Evolutionary conservation across 2,329 filamentous ascomycete species (phyloP).

Genomic region (Teratosphaeria destructans): DNA sequence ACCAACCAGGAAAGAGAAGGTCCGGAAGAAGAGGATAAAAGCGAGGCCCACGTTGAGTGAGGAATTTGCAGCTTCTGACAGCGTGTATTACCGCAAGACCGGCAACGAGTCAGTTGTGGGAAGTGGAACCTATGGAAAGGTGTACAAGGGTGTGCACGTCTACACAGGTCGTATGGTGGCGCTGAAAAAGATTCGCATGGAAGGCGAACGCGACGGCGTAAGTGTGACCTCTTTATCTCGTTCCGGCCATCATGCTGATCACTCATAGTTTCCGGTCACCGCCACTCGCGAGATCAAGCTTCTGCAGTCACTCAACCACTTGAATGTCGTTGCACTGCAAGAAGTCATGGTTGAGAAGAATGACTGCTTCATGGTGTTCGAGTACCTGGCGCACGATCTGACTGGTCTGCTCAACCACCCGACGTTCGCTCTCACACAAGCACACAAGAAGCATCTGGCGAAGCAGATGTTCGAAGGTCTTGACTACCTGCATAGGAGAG

Average conservation of each 20-base stretch:
- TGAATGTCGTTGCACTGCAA: conserved; percentile 70
- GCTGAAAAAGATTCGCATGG: conserved; percentile 86
- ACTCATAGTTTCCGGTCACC: conserved; percentile 62
- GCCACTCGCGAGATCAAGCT: conserved; percentile 86
- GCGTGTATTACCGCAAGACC: conserved; percentile 87
- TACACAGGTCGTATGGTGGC: conserved; percentile 77
- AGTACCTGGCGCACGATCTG: conserved; percentile 92
- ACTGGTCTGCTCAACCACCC: conserved; percentile 94
- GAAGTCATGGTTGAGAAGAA: conserved; percentile 98
- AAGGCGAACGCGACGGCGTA: conserved; percentile 73
- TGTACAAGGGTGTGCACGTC: conserved; percentile 90
- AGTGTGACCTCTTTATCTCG: conserved; percentile 15
- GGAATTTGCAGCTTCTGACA: conserved; percentile 69
- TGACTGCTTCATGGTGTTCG: conserved; percentile 99
- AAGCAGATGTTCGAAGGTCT: conserved; percentile 89
- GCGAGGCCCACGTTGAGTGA: conserved; percentile 58
- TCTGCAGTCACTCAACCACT: conserved; percentile 72
- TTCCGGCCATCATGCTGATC: conserved; percentile 17
- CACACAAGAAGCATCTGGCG: conserved; percentile 87
- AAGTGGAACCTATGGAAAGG: conserved; percentile 90
- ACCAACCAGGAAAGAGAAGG: conserved; percentile 39
- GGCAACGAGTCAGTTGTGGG: conserved; percentile 97
- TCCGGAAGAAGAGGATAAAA: conserved; percentile 60
- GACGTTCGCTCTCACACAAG: conserved; percentile 69
- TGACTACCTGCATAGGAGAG: conserved; percentile 82